phyloP scores from a whole-genome alignment of 2,329 filamentous ascomycete species.

The Nemania diffusa region DNA sequence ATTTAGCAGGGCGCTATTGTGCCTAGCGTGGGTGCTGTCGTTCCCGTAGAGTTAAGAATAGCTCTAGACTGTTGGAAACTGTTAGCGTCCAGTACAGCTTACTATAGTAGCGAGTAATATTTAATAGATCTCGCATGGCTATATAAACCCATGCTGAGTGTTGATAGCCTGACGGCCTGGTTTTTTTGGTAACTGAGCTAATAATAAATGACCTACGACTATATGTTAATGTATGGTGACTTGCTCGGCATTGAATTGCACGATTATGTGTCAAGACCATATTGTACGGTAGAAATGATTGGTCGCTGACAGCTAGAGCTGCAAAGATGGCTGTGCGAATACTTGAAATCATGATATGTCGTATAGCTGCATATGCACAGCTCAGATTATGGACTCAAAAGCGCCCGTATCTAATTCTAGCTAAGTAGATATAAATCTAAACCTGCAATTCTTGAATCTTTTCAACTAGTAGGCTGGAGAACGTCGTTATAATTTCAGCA shows the following conservation, averaged over 20 bases:
- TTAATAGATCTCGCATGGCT: too few relatives aligned
- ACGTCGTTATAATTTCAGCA: slow-evolving; percentile 29
- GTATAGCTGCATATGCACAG: not conserved
- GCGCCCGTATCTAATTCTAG: slow-evolving; percentile 22
- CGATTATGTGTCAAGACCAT: not conserved
- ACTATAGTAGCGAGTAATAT: too few relatives aligned
- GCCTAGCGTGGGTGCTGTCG: not conserved
- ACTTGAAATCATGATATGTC: not conserved
- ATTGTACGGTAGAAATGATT: not conserved
- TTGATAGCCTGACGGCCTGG: too few relatives aligned
- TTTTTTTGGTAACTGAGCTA: too few relatives aligned
- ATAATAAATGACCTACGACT: too few relatives aligned
- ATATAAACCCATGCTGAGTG: too few relatives aligned
- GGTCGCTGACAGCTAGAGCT: not conserved
- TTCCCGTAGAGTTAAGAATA: not conserved
- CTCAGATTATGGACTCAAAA: not conserved
- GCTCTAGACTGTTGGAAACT: not conserved
- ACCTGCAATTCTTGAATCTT: slow-evolving; percentile 34
- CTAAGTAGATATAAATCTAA: slow-evolving; percentile 25
- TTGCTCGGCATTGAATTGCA: not conserved
- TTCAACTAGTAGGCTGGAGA: slow-evolving; percentile 33
- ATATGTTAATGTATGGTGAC: too few relatives aligned
- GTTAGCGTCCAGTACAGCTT: too few relatives aligned
- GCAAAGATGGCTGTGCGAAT: not conserved
- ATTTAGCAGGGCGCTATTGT: not conserved